phyloP scores from a whole-genome alignment of 2,329 filamentous ascomycete genomes.

The Aspergillus fumigatiaffinis region DNA sequence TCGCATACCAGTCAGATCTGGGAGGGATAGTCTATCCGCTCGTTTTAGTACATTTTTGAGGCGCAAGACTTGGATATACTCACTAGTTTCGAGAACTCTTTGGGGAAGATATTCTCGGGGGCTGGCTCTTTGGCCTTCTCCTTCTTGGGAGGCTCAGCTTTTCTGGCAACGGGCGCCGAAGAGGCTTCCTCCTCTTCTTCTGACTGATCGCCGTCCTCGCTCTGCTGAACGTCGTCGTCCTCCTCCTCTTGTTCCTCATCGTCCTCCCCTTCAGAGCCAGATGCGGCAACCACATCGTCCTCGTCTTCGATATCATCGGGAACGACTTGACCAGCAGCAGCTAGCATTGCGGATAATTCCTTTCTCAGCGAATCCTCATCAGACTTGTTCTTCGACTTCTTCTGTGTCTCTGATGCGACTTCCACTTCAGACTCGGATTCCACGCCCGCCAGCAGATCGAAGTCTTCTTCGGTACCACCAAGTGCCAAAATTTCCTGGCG shows the following conservation, averaged over 20 bases:
- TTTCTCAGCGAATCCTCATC: slow-evolving; percentile 39
- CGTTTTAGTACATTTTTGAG: slow-evolving; percentile 5
- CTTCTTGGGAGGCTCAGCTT: slow-evolving; percentile 21
- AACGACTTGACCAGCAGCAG: slow-evolving; percentile 34
- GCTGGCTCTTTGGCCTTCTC: slow-evolving; percentile 15
- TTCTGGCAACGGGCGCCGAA: slow-evolving; percentile 15
- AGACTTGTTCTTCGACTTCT: slow-evolving; percentile 22
- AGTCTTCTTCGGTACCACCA: slow-evolving; percentile 48
- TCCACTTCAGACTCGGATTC: slow-evolving; percentile 47
- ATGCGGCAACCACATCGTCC: slow-evolving; percentile 23
- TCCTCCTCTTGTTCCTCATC: slow-evolving; percentile 38
- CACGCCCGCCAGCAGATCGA: slow-evolving; percentile 42
- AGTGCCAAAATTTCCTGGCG: slow-evolving; percentile 44
- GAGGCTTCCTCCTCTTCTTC: slow-evolving; percentile 30
- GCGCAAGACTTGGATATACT: slow-evolving; percentile 7
- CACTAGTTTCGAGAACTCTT: slow-evolving; percentile 35
- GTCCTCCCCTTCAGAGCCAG: slow-evolving; percentile 33
- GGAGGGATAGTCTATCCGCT: slow-evolving; percentile 53
- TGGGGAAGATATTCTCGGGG: slow-evolving; percentile 26
- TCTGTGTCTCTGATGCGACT: slow-evolving; percentile 19
- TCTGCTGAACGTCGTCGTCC: slow-evolving; percentile 25
- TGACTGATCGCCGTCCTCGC: slow-evolving; percentile 29
- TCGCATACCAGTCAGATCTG: slow-evolving; percentile 65
- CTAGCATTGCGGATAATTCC: slow-evolving; percentile 34
- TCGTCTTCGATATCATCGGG: slow-evolving; percentile 33